Percentiles rank a stretch among this genome's conserved stretches.
These are phyloP conservation scores for Gossypium turneri DNA, from an alignment of 345 rosid genomes.

Conservation along the genomic window DNA sequence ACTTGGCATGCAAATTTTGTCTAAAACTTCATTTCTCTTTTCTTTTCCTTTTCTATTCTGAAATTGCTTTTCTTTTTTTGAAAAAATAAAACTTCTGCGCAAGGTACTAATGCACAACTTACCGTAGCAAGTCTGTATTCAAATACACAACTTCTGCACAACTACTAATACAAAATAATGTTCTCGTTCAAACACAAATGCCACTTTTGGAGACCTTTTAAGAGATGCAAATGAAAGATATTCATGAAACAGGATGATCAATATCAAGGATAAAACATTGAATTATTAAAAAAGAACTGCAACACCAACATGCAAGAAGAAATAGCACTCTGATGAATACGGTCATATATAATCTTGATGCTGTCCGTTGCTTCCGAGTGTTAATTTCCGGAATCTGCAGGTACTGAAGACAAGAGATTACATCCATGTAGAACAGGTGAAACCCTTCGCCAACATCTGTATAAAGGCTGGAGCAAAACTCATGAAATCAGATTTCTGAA, in stretches of 20 bases:
- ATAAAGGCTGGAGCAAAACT: slow-evolving; percentile 58
- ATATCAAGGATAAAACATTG: background rate
- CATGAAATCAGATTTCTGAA: slow-evolving; percentile 79
- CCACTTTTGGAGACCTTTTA: background rate
- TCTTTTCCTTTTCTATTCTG: background rate
- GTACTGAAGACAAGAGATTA: slow-evolving; percentile 90
- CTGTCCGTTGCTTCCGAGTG: background rate
- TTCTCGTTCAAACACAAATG: background rate
- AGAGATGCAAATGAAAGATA: background rate
- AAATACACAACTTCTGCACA: background rate
- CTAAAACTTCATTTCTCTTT: background rate
- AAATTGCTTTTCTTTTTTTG: background rate
- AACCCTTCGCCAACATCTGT: slow-evolving; percentile 30
- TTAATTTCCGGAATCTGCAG: slow-evolving; percentile 25
- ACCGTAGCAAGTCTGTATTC: background rate
- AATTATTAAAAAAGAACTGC: background rate
- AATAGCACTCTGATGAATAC: background rate
- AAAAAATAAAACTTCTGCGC: background rate
- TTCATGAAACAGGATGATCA: background rate
- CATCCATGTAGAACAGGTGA: slow-evolving; percentile 80
- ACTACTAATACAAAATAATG: background rate
- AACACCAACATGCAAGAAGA: slow-evolving; percentile 2
- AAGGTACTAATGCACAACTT: background rate
- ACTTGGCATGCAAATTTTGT: background rate
- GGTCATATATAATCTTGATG: background rate